These are phyloP conservation scores for Fusarium udum DNA, from an alignment of 2,329 filamentous ascomycete species.

Conservation along the genomic window DNA sequence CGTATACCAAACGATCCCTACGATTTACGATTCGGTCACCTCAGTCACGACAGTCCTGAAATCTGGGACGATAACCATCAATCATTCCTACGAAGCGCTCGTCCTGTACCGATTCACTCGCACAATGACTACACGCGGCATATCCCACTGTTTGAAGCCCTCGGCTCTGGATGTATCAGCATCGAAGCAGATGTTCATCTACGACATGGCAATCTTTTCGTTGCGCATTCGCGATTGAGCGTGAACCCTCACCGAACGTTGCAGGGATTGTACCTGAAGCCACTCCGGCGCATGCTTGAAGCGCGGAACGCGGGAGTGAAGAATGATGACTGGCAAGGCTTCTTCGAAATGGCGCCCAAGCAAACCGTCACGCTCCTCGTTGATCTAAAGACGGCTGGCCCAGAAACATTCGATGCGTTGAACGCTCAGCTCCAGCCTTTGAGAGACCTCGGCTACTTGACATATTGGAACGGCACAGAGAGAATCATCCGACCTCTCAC, in stretches of 20 bases:
- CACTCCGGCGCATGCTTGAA: constrained; percentile 6
- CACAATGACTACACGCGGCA: constrained; percentile 20
- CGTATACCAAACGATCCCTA: constrained; percentile 22
- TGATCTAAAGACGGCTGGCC: constrained; percentile 7
- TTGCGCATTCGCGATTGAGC: not conserved
- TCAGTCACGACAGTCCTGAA: constrained; percentile 10
- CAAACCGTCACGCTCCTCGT: constrained; percentile 9
- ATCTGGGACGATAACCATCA: constrained; percentile 16
- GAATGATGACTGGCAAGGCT: not conserved
- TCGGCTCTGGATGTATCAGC: constrained; percentile 15
- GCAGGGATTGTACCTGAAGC: not conserved
- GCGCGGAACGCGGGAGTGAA: not conserved
- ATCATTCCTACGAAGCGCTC: constrained; percentile 3
- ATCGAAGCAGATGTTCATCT: constrained; percentile 15
- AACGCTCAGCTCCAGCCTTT: not conserved
- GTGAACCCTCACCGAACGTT: not conserved
- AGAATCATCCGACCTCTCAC: constrained; percentile 8
- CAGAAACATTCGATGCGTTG: not conserved
- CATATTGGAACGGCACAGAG: constrained; percentile 17
- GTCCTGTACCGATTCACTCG: constrained; percentile 10
- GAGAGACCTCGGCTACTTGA: constrained; percentile 4
- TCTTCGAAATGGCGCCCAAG: not conserved
- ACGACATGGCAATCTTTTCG: not conserved
- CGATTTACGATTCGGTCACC: constrained; percentile 8
- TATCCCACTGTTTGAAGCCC: constrained; percentile 17